Conservation (phyloP, 129 eudicot species). For the Glebionis coronaria region DNA sequence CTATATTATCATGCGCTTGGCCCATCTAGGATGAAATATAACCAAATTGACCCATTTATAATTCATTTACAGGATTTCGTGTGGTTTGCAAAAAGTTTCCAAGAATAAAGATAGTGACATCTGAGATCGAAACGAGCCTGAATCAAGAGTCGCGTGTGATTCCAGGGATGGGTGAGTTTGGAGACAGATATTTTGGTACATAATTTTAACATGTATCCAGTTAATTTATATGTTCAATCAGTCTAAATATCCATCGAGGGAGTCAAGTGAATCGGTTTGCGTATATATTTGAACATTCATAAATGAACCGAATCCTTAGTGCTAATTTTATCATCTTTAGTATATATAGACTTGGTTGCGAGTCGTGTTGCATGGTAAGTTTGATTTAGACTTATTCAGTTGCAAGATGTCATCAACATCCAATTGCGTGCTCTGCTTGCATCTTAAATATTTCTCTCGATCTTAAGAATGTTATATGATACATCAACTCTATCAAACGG, state of each 20-base stretch:
- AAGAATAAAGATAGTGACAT: conserved; percentile 88
- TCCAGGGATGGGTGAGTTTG: conserved; percentile 99
- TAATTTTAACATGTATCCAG: conserved; percentile 44
- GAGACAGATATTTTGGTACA: conserved; percentile 95
- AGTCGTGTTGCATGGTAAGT: too few species aligned
- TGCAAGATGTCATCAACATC: too few species aligned
- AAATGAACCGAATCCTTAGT: too few species aligned
- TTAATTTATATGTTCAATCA: too few species aligned
- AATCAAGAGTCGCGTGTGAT: conserved; percentile 85
- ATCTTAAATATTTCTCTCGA: not conserved
- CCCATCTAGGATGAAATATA: not conserved
- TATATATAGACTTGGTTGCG: too few species aligned
- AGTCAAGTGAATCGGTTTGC: not conserved
- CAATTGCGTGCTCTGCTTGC: not conserved
- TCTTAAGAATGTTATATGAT: too few species aligned
- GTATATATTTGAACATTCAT: too few species aligned
- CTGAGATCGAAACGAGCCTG: conserved; percentile 87
- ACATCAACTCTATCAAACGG: too few species aligned
- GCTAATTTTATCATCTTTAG: too few species aligned
- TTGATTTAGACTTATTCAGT: too few species aligned
- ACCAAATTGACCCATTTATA: not conserved
- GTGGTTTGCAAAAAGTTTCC: conserved; percentile 89
- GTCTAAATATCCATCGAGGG: conserved; percentile 15
- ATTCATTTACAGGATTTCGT: conserved; percentile 67
- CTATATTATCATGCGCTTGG: too few species aligned